Conservation (phyloP, 495 filamentous ascomycete genomes). For the Trichocladium antarcticum region DNA sequence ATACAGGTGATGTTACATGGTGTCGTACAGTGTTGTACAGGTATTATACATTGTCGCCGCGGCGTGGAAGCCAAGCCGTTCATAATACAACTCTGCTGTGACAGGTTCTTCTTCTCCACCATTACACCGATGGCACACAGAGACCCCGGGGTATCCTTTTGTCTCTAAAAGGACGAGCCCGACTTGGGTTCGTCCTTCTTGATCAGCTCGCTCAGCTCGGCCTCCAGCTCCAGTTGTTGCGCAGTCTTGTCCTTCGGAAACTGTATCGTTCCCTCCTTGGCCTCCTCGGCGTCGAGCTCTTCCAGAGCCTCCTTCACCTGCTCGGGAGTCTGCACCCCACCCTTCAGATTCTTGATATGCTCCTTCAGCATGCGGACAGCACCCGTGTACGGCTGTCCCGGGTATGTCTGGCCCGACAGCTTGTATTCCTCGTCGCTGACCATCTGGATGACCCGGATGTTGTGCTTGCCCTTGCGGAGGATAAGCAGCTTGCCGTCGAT, state of each 20-base stretch:
- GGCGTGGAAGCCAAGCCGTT: neutral
- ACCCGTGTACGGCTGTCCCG: slow-evolving; percentile 34
- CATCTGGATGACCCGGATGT: slow-evolving; percentile 60
- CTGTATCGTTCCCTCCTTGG: slow-evolving; percentile 6
- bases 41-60: neutral
- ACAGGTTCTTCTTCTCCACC: neutral
- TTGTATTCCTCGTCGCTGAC: slow-evolving; percentile 59
- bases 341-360: slow-evolving; percentile 15
- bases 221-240: slow-evolving; percentile 3
- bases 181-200: neutral
- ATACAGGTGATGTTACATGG: slow-evolving; percentile 29
- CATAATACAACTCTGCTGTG: neutral
- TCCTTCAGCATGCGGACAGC: slow-evolving; percentile 23
- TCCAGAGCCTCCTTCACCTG: slow-evolving; percentile 11
- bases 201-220: slow-evolving; percentile 14
- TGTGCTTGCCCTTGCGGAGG: slow-evolving; percentile 69
- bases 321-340: slow-evolving; percentile 1
- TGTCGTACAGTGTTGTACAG: neutral
- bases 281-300: slow-evolving; percentile 35
- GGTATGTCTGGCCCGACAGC: slow-evolving; percentile 32
- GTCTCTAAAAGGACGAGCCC: neutral
- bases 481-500: slow-evolving; percentile 54
- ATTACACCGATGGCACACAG: too few relatives aligned
- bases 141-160: neutral
- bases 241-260: slow-evolving; percentile 18